Evolutionary conservation across 495 filamentous ascomycete genomes (phyloP).

Genomic region (Penicillium coprophilum): DNA sequence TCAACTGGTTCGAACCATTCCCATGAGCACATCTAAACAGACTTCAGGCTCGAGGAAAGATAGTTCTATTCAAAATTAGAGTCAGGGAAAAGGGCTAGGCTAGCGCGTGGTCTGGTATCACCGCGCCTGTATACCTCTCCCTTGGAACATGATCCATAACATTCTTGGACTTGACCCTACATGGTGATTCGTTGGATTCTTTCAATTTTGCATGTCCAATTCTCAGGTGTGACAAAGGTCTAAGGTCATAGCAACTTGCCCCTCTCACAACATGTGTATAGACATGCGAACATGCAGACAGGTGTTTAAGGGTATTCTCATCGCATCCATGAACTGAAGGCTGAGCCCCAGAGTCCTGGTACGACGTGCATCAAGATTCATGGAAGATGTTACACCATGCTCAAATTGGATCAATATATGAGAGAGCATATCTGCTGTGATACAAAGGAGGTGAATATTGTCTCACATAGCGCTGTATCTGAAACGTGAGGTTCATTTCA

Average conservation of each 20-base stretch:
- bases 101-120: constrained; percentile 11
- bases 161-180: background rate
- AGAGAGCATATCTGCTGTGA: background rate
- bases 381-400: constrained; percentile 8
- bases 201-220: background rate
- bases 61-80: constrained; percentile 5
- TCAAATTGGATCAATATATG: background rate
- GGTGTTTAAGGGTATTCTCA: background rate
- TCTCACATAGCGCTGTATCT: constrained; percentile 8
- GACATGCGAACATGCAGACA: constrained; percentile 7
- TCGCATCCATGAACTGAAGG: constrained; percentile 1
- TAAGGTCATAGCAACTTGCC: background rate
- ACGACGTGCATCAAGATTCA: constrained; percentile 3
- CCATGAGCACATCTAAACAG: constrained; percentile 1
- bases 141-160: background rate
- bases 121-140: background rate
- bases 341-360: constrained; percentile 6
- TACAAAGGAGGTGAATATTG: background rate
- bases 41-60: background rate
- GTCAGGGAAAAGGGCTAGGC: background rate
- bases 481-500: background rate
- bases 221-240: background rate
- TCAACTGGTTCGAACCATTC: background rate
- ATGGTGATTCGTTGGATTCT: background rate
- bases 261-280: constrained; percentile 6